phyloP scores from a whole-genome alignment of 2,329 filamentous ascomycete genomes.

The Diplodia corticola region DNA sequence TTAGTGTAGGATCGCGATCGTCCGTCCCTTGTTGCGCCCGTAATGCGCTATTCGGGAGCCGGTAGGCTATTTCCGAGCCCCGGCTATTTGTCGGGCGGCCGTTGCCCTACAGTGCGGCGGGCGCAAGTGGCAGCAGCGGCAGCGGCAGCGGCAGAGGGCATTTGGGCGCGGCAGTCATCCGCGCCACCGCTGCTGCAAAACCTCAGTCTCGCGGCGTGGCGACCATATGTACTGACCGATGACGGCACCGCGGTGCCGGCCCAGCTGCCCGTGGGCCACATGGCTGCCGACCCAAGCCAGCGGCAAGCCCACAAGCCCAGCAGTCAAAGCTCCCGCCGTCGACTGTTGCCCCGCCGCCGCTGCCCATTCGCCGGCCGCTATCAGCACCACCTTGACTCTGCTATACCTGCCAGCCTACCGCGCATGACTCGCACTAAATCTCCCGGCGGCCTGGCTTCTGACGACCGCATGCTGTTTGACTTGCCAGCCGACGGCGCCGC shows the following conservation, averaged over 20 bases:
- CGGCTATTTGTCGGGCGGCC: background rate
- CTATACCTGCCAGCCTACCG: background rate
- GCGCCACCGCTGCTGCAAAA: background rate
- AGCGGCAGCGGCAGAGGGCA: background rate
- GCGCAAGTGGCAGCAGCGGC: background rate
- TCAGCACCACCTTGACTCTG: constrained; percentile 1
- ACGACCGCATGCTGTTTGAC: background rate
- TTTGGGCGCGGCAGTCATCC: background rate
- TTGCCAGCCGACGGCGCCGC: background rate
- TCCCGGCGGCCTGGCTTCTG: background rate
- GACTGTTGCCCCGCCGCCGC: background rate
- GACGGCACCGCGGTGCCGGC: background rate
- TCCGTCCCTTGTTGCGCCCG: constrained; percentile 9
- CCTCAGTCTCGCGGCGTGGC: background rate
- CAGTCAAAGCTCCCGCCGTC: background rate
- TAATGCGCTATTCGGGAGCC: constrained; percentile 6
- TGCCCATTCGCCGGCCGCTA: background rate
- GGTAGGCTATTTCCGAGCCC: constrained; percentile 14
- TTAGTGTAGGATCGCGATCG: constrained; percentile 15
- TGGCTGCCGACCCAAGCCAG: background rate
- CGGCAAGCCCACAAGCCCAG: background rate
- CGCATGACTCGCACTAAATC: background rate
- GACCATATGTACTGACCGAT: too few species aligned
- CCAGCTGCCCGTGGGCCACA: background rate
- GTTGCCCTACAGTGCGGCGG: background rate